Percentiles rank a stretch among this genome's conserved stretches.
Conservation (phyloP, 495 filamentous ascomycete species). For the Hyaloscypha hepaticicola region DNA sequence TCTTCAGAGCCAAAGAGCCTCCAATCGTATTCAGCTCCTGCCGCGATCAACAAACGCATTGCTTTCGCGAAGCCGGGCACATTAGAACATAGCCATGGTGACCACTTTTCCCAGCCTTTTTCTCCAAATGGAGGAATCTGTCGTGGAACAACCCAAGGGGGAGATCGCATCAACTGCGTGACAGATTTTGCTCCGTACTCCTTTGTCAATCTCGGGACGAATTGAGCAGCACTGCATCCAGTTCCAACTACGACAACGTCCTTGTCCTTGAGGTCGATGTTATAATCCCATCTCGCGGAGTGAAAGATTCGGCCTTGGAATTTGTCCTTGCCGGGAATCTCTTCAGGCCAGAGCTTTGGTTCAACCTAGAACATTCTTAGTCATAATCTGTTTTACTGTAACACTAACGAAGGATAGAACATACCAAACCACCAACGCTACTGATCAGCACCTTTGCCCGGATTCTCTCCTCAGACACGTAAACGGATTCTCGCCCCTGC, state of each 20-base stretch:
- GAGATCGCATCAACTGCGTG: slow-evolving; percentile 61
- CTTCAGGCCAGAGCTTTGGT: slow-evolving; percentile 39
- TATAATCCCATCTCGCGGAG: slow-evolving; percentile 52
- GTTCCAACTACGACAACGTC: slow-evolving; percentile 53
- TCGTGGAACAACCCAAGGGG: slow-evolving; percentile 58
- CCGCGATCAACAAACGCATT: slow-evolving; percentile 17
- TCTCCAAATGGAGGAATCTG: slow-evolving; percentile 36
- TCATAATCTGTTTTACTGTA: background rate
- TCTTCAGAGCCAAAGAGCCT: slow-evolving; percentile 37
- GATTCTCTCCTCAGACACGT: slow-evolving; percentile 44
- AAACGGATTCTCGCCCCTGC: slow-evolving; percentile 30
- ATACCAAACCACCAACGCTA: slow-evolving; percentile 50
- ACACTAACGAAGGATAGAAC: background rate
- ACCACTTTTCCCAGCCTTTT: slow-evolving; percentile 35
- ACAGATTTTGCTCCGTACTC: slow-evolving; percentile 50
- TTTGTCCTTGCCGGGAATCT: slow-evolving; percentile 41
- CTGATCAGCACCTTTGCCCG: slow-evolving; percentile 57
- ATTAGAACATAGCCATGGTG: slow-evolving; percentile 26
- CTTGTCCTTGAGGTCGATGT: slow-evolving; percentile 49
- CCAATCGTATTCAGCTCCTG: slow-evolving; percentile 37
- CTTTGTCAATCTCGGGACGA: slow-evolving; percentile 41
- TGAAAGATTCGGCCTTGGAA: slow-evolving; percentile 54
- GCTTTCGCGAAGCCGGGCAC: slow-evolving; percentile 24
- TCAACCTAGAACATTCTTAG: slow-evolving; percentile 20
- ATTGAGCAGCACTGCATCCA: slow-evolving; percentile 47